phyloP scores from a whole-genome alignment of 495 filamentous ascomycete species.

The Tirmania nivea region DNA sequence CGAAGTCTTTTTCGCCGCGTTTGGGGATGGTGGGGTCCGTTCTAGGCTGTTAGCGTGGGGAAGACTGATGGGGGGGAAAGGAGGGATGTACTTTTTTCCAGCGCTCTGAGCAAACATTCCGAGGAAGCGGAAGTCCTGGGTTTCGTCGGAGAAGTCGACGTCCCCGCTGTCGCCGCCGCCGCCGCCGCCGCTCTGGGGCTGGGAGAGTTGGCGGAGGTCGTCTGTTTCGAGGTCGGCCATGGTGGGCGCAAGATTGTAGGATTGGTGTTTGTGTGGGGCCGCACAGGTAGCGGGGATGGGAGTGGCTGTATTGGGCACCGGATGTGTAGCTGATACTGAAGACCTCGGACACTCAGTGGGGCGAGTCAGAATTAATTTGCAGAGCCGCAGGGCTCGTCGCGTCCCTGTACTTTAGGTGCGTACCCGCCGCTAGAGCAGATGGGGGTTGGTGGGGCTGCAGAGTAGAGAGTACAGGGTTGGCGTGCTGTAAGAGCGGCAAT shows the following conservation, averaged over 20 bases:
- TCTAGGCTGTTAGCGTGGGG: conserved; percentile 1
- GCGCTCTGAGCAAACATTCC: conserved; percentile 7
- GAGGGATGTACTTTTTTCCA: background rate
- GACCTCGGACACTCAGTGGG: too few species aligned
- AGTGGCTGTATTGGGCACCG: too few species aligned
- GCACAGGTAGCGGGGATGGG: too few species aligned
- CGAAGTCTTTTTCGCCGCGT: conserved; percentile 91
- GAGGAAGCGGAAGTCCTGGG: conserved; percentile 72
- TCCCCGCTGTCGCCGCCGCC: conserved; percentile 22
- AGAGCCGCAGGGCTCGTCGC: too few species aligned
- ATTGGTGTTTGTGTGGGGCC: background rate
- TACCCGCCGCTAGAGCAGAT: too few species aligned
- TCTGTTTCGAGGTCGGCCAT: conserved; percentile 17
- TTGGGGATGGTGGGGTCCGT: conserved; percentile 35
- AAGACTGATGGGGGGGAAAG: background rate
- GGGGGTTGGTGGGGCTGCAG: too few species aligned
- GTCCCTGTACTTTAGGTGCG: too few species aligned
- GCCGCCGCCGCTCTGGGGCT: background rate
- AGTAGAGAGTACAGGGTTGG: too few species aligned
- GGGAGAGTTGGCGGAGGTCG: conserved; percentile 6
- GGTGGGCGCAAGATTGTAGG: background rate
- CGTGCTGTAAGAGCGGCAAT: too few species aligned
- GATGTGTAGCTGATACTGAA: too few species aligned
- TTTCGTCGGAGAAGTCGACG: conserved; percentile 53
- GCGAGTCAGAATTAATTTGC: too few species aligned